Evolutionary conservation across 2,329 filamentous ascomycete species (phyloP).

Genomic region (Fusarium euwallaceae): DNA sequence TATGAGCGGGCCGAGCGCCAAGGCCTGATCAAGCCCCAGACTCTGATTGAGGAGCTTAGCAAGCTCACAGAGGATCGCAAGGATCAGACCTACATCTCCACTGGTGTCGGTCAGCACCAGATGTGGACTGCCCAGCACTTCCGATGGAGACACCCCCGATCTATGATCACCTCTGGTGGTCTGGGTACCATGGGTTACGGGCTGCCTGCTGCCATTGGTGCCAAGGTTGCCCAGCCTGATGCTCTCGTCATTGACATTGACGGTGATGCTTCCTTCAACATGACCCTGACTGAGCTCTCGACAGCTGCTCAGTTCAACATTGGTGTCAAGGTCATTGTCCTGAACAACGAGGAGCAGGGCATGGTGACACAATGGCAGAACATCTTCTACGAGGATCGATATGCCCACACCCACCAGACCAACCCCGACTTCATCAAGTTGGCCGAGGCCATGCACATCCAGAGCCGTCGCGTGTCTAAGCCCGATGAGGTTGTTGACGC

Average conservation of each 20-base stretch:
- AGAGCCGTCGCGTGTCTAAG: constrained; percentile 78
- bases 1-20: constrained; percentile 84
- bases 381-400: constrained; percentile 96
- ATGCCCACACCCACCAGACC: constrained; percentile 89
- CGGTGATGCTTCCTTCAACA: constrained; percentile 98
- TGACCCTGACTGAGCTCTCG: constrained; percentile 96
- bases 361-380: constrained; percentile 99
- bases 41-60: constrained; percentile 90
- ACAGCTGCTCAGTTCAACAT: constrained; percentile 97
- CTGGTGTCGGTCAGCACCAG: constrained; percentile 96
- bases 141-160: constrained; percentile 90
- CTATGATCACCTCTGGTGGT: constrained; percentile 96
- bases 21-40: constrained; percentile 93
- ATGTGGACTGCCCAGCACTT: constrained; percentile 99
- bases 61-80: constrained; percentile 85
- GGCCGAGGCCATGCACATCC: constrained; percentile 89
- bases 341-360: constrained; percentile 98
- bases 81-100: constrained; percentile 87
- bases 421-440: constrained; percentile 98
- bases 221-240: constrained; percentile 84
- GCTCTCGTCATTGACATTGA: constrained; percentile 95
- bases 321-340: constrained; percentile 91
- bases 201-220: constrained; percentile 93
- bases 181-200: constrained; percentile 92
- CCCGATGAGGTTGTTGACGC: constrained; percentile 82